Conservation (phyloP, 2,329 filamentous ascomycete genomes). For the Colletotrichum sojae region DNA sequence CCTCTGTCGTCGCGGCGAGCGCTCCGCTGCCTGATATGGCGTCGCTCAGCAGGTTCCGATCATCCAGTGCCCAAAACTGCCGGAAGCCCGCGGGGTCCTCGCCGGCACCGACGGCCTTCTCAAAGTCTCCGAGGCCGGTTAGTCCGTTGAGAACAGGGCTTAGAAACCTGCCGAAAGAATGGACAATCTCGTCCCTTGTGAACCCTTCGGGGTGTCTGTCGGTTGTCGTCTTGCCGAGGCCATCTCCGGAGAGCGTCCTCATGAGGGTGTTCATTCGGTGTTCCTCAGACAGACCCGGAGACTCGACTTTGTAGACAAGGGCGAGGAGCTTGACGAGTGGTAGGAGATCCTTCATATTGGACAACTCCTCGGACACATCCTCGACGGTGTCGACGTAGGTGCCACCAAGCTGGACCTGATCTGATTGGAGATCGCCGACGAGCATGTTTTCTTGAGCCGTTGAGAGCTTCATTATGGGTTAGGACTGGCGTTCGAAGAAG, state of each 20-base stretch:
- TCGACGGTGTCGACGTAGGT: conserved; percentile 48
- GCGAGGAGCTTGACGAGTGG: conserved; percentile 52
- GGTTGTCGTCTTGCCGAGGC: conserved; percentile 38
- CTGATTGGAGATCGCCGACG: conserved; percentile 25
- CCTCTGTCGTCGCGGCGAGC: conserved; percentile 43
- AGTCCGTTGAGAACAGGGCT: conserved; percentile 53
- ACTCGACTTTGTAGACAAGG: conserved; percentile 50
- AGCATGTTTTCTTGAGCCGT: conserved; percentile 19
- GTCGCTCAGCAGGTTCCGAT: conserved; percentile 51
- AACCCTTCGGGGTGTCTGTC: conserved; percentile 30
- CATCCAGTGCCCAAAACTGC: conserved; percentile 53
- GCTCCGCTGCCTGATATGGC: conserved; percentile 48
- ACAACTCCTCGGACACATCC: conserved; percentile 49
- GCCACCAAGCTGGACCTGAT: conserved; percentile 30
- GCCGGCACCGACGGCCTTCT: conserved; percentile 50
- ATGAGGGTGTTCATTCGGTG: conserved; percentile 53
- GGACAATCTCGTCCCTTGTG: conserved; percentile 46
- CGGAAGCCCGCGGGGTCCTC: conserved; percentile 51
- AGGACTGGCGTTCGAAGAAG: no score
- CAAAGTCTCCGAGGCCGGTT: conserved; percentile 51
- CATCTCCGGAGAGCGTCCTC: conserved; percentile 44
- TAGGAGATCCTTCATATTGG: conserved; percentile 48
- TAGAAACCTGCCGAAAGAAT: conserved; percentile 50
- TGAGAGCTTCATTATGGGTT: conserved; percentile 25
- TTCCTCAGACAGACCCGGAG: conserved; percentile 45